These are phyloP conservation scores for Tetrahymena elliotti DNA, from an alignment of 73 alveolate species.

Conservation along the genomic window DNA sequence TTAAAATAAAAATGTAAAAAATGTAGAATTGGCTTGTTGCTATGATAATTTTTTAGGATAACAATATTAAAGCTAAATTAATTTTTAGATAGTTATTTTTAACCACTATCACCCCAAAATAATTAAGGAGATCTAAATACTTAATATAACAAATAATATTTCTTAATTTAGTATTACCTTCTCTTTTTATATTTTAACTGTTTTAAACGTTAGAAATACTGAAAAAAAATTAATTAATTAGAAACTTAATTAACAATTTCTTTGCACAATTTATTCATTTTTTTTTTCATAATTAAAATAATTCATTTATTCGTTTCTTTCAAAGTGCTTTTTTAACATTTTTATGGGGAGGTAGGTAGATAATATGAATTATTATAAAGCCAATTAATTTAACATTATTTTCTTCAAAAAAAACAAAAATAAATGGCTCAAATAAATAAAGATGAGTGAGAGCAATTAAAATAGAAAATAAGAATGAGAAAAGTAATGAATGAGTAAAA, in stretches of 20 bases:
- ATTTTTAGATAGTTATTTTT: neutral
- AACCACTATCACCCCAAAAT: neutral
- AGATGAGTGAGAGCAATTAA: neutral
- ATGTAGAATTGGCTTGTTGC: neutral
- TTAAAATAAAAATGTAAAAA: neutral
- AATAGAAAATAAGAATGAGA: neutral
- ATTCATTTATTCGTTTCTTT: too few species aligned
- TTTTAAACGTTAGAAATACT: neutral
- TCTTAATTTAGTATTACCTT: neutral
- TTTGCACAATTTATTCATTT: neutral
- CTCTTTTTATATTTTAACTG: neutral
- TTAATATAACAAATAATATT: neutral
- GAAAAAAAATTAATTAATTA: too few species aligned
- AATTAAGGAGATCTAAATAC: neutral
- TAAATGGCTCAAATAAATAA: neutral
- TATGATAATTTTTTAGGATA: neutral
- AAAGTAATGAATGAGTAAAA: neutral
- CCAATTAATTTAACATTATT: too few species aligned
- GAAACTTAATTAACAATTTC: neutral
- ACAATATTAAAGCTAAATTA: neutral
- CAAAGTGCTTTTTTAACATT: too few species aligned
- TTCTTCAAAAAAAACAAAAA: neutral
- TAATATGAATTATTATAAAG: too few species aligned
- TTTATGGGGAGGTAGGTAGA: too few species aligned
- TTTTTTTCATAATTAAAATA: neutral